Base-by-base conservation (phyloP, 2,329 filamentous ascomycete species). In the Colletotrichum sp. region DNA sequence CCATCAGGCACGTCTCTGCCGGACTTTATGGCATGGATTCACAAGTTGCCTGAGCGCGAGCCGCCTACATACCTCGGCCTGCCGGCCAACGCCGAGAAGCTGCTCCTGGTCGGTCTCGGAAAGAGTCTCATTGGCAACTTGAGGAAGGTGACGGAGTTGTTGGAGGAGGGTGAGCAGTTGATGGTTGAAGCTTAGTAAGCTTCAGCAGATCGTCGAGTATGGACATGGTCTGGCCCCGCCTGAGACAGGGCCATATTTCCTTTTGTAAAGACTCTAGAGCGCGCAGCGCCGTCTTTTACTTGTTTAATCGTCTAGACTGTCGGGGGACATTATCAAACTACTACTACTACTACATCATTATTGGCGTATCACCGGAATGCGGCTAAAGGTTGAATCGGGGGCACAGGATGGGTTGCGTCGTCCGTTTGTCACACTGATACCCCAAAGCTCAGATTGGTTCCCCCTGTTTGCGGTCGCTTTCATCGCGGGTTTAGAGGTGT, bases 41-140 rank as follows among this genome's bases (percentile, higher is more conserved):
- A 98, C 81, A 92, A 92, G 76, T 88, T 99, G 77, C 97, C 97
- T 0, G 97, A 99, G 89, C 93, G 97, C 81, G 97, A 99, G 85
- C 98, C 98, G 32, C 97, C 97, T 6, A 98, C 96, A 1, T 99
- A 98, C 83, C 89, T 99, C 18, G 98, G 97, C 26, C 86, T 99
- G 79, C 97, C 97, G 44, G 95, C 95, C 32, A 98, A 99, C 84
- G 97, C 97, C 24, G 97, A 99, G 92, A 99, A 99, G 87, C 84
- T 99, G 83, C 86, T 99, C 80, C 90, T 99, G 36, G 95, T 98
- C 16, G 96, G 95, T 4, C 93, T 98, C 81, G 98, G 96, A 59
- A 91, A 92, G 82, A 95, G 93, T 81, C 93, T 98, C 91, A 93
- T 98, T 80, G 91, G 90, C 78, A 96, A 98, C 84, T 81, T 99